A percentile compares a stretch with the other conserved stretches of the same genome.
Conservation (phyloP, 108 stramenopile species). For the Nannochloropsis gaditana region DNA sequence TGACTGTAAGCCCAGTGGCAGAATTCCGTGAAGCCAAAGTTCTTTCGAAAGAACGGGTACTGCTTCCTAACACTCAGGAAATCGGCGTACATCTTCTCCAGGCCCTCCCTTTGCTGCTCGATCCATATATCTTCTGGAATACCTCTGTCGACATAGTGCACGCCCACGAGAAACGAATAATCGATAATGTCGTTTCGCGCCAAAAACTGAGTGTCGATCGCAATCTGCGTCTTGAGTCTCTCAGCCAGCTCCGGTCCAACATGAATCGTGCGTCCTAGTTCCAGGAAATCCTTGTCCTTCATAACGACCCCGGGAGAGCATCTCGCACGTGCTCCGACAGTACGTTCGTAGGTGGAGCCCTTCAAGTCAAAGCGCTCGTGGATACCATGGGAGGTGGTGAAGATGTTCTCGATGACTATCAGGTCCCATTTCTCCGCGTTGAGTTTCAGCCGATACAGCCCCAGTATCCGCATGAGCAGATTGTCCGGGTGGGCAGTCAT, state of each 20-base stretch:
- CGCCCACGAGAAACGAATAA: not conserved
- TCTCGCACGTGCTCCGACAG: not conserved
- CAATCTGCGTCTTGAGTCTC: constrained; percentile 3
- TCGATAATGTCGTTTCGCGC: constrained; percentile 16
- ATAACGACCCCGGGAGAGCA: not conserved
- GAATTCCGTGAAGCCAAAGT: not conserved
- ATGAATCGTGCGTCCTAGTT: constrained; percentile 8
- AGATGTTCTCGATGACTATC: constrained; percentile 6
- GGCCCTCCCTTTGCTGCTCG: not conserved
- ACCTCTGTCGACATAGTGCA: constrained; percentile 7
- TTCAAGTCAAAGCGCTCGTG: constrained; percentile 18
- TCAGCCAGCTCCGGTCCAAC: not conserved
- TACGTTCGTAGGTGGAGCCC: not conserved
- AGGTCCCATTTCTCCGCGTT: constrained; percentile 1
- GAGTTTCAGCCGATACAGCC: not conserved
- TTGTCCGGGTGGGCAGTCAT: not conserved
- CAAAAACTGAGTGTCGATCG: constrained; percentile 9
- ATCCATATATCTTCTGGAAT: constrained; percentile 12
- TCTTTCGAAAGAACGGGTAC: not conserved
- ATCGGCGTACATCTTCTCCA: not conserved
- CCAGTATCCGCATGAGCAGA: not conserved
- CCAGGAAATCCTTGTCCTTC: not conserved
- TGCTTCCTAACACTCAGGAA: not conserved
- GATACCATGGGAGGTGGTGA: not conserved
- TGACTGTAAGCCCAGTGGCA: not conserved